Conservation (phyloP, 108 stramenopile genomes). For the Cyclostephanos invisitatus region DNA sequence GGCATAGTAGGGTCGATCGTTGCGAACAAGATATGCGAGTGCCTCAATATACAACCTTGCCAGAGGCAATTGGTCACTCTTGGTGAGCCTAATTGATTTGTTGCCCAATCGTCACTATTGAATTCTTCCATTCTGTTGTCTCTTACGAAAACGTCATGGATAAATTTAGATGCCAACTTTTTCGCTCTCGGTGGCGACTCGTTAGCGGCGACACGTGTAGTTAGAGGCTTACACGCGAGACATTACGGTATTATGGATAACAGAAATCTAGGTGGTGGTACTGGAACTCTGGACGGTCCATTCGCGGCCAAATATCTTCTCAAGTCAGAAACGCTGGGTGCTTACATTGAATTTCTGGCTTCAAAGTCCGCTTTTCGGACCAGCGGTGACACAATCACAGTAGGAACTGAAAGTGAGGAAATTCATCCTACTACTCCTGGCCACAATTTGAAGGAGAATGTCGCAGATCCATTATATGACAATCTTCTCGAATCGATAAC, state of each 20-base stretch:
- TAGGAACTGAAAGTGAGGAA: neutral
- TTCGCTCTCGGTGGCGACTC: constrained; percentile 84
- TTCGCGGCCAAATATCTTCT: constrained; percentile 67
- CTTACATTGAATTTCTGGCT: constrained; percentile 75
- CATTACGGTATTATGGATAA: constrained; percentile 64
- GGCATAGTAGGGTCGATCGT: constrained; percentile 58
- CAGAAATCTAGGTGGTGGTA: constrained; percentile 71
- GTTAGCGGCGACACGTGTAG: constrained; percentile 74
- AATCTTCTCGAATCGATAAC: constrained; percentile 66
- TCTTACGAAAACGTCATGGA: neutral
- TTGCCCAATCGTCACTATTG: neutral
- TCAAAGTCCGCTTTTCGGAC: constrained; percentile 25
- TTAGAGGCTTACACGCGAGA: constrained; percentile 71
- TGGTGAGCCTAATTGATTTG: neutral
- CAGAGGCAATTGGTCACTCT: constrained; percentile 64
- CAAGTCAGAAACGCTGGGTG: constrained; percentile 57
- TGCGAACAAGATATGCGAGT: constrained; percentile 58
- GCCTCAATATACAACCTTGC: constrained; percentile 70
- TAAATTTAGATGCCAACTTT: constrained; percentile 51
- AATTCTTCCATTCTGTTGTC: neutral
- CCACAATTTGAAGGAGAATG: constrained; percentile 3
- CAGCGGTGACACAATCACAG: neutral
- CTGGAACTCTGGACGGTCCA: constrained; percentile 59
- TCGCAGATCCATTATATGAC: constrained; percentile 49
- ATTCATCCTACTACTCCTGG: neutral